phyloP scores from a whole-genome alignment of 148 eudicot genomes.

The Bassia scoparia region DNA sequence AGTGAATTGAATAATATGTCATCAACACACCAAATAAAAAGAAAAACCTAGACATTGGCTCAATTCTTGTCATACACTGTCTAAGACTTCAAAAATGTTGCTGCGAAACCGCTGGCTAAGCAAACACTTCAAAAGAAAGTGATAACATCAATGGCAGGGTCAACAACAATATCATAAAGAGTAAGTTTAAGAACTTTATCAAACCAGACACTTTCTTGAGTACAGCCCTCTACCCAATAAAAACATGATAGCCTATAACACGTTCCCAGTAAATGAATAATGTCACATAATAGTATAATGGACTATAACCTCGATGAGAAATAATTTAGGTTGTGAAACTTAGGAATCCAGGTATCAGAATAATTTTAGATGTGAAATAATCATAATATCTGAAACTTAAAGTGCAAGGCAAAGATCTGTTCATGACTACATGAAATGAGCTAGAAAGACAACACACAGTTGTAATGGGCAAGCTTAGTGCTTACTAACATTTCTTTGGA shows the following conservation, averaged over 20 bases:
- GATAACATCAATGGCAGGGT: neutral
- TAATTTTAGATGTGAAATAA: neutral
- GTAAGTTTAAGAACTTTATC: neutral
- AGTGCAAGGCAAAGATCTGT: neutral
- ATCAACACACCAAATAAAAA: neutral
- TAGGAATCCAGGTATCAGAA: too few relatives aligned
- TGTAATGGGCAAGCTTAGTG: neutral
- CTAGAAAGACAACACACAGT: neutral
- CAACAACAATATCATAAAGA: neutral
- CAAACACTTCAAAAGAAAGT: neutral
- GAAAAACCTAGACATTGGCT: neutral
- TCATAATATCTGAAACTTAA: neutral
- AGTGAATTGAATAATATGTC: neutral
- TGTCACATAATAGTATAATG: too few relatives aligned
- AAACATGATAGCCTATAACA: neutral
- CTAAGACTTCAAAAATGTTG: neutral
- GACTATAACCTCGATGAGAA: too few relatives aligned
- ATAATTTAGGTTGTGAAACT: too few relatives aligned
- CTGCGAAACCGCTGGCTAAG: too few relatives aligned
- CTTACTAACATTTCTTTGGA: too few relatives aligned
- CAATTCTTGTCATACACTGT: neutral
- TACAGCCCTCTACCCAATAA: neutral
- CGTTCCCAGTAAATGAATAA: neutral
- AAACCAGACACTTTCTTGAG: neutral
- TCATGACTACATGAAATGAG: neutral